A percentile compares a stretch with the other conserved stretches of the same genome.
Conservation (phyloP, 2,329 filamentous ascomycete genomes). For the Lachnum nothofagi region DNA sequence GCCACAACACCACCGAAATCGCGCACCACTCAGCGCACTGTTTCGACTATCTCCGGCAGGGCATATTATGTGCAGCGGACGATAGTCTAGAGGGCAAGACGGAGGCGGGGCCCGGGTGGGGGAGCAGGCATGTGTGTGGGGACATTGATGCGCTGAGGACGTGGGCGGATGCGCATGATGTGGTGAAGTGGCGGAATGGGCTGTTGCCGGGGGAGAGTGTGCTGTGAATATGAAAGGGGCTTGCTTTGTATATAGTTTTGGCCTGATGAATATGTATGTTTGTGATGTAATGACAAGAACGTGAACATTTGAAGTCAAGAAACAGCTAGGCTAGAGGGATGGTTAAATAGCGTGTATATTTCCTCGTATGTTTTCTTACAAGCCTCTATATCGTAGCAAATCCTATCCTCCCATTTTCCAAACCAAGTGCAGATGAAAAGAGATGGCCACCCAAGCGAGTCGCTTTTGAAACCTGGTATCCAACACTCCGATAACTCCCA, state of each 20-base stretch:
- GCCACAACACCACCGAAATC: conserved; percentile 2
- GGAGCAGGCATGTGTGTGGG: not conserved
- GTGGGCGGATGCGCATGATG: not conserved
- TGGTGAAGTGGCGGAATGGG: not conserved
- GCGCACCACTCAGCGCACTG: conserved; percentile 2
- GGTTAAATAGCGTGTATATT: too few species aligned
- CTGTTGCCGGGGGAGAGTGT: not conserved
- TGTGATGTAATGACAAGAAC: too few species aligned
- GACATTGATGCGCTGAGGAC: not conserved
- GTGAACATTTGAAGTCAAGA: too few species aligned
- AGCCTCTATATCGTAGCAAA: too few species aligned
- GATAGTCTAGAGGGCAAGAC: not conserved
- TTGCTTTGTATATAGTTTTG: too few species aligned
- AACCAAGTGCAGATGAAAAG: not conserved
- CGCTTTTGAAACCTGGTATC: conserved; percentile 11
- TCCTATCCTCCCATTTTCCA: not conserved
- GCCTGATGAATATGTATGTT: too few species aligned
- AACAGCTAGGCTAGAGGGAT: too few species aligned
- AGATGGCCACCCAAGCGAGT: conserved; percentile 1
- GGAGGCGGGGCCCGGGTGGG: not conserved
- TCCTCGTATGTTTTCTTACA: too few species aligned
- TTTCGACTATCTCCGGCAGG: not conserved
- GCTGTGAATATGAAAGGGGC: too few species aligned
- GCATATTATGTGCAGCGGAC: not conserved
- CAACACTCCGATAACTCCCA: conserved; percentile 6